phyloP scores from a whole-genome alignment of 495 filamentous ascomycete genomes.

The Aspergillus wentii region DNA sequence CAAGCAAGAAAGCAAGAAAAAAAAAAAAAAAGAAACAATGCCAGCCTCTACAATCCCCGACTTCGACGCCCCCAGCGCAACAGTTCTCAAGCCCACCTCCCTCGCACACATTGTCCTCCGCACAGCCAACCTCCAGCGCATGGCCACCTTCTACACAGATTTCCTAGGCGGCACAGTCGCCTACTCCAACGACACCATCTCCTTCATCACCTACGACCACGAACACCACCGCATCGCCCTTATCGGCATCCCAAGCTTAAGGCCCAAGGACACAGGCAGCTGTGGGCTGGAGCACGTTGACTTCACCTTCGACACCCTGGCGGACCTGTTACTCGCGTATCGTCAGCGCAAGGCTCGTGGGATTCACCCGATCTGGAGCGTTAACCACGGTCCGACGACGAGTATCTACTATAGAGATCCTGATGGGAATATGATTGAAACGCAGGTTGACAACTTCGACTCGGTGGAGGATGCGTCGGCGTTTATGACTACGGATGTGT shows the following conservation, averaged over 20 bases:
- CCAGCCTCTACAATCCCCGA: too few relatives aligned
- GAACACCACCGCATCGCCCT: slow-evolving; percentile 46
- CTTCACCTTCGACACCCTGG: neutral
- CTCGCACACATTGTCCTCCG: too few relatives aligned
- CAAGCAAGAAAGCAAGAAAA: too few relatives aligned
- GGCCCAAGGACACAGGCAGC: slow-evolving; percentile 16
- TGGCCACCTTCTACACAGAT: too few relatives aligned
- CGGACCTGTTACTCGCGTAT: neutral
- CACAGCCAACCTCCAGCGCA: too few relatives aligned
- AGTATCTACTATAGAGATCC: slow-evolving; percentile 44
- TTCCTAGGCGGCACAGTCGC: slow-evolving; percentile 5
- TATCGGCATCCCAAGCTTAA: slow-evolving; percentile 14
- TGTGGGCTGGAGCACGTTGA: slow-evolving; percentile 37
- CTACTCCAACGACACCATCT: slow-evolving; percentile 7
- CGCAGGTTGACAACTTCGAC: slow-evolving; percentile 40
- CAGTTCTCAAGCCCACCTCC: too few relatives aligned
- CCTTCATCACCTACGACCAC: slow-evolving; percentile 40
- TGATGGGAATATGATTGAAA: slow-evolving; percentile 43
- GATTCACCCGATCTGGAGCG: slow-evolving; percentile 17
- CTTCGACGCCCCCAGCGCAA: too few relatives aligned
- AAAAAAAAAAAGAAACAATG: too few relatives aligned
- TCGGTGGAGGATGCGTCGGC: neutral
- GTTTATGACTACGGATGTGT: neutral
- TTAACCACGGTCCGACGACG: slow-evolving; percentile 41
- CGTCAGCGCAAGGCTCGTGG: neutral